Evolutionary conservation across 768 basidiomycete genomes (phyloP), one percentile per base, ranked within the genome.

Genomic region (Steccherinum ochraceum): DNA sequence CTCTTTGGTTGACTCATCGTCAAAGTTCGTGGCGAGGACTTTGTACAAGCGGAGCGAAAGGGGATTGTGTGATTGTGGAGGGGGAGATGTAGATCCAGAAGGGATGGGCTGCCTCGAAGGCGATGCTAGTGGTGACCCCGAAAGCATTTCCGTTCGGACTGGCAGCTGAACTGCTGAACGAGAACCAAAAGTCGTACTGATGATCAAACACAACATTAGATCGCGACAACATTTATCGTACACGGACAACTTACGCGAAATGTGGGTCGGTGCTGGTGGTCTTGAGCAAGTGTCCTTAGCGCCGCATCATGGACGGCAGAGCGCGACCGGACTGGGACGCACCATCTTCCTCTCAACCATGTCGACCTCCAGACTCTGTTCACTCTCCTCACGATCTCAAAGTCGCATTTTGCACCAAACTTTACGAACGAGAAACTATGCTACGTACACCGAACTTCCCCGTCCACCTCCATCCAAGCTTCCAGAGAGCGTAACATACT

Each of bases 1-100:
- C 58, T 95, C 88, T 23, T 75, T 74, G 1, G 89, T 91, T 4
- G 83, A 79, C 30, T 80, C 73, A 58, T 91, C 89, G 23, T 88
- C 81, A 52, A 86, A 92, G 45, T 78, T 86, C 1, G 86, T 86
- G 27, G 87, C 83, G 18, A 95, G 73, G 53, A 94, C 85, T 68
- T 96, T 96, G 68, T 92, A 93, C n/a, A 95, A 71, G 11, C 93
- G 77, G 0, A 87, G 69, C n/a, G 91, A 82, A 39, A 94, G 77
- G 2, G 93, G 92, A 59, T 88, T 89, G 53, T 81, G 76, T 62
- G 59, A 55, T 48, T n/a, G 60, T 35, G 30, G 58, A 7, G 48
- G 41, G 11, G 61, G 25, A 30, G 67, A 61, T 26, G 52, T 49
- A 20, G 61, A 55, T 45, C 58, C 46, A 40, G 59, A 50, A 41